A percentile compares a stretch with the other conserved stretches of the same genome.
Conservation (phyloP, 2,329 filamentous ascomycete species). For the Pseudogymnoascus sp. region DNA sequence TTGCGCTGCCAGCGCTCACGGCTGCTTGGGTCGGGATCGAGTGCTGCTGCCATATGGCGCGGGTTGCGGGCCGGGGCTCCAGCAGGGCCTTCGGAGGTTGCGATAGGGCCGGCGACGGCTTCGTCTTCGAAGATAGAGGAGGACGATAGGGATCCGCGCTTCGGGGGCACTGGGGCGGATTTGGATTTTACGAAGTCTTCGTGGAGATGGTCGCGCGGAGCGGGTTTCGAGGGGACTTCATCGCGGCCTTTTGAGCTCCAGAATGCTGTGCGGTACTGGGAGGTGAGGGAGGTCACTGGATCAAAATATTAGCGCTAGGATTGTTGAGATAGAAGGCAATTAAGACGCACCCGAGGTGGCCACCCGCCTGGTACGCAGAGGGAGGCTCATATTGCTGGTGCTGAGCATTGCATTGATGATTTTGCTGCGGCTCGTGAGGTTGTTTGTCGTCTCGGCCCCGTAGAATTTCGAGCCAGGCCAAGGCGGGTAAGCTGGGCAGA, state of each 20-base stretch:
- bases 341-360: slow-evolving; percentile 48
- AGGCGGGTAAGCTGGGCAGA: slow-evolving; percentile 5
- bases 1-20: slow-evolving; percentile 73
- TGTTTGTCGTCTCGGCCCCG: slow-evolving; percentile 4
- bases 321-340: slow-evolving; percentile 15
- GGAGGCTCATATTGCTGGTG: slow-evolving; percentile 51
- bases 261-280: slow-evolving; percentile 5
- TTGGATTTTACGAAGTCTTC: slow-evolving; percentile 46
- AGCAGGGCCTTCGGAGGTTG: not conserved
- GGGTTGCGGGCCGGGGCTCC: slow-evolving; percentile 34
- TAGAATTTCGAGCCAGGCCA: slow-evolving; percentile 3
- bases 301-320: slow-evolving; percentile 21
- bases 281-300: slow-evolving; percentile 21
- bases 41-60: slow-evolving; percentile 50
- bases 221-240: slow-evolving; percentile 18
- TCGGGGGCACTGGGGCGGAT: slow-evolving; percentile 31
- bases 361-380: slow-evolving; percentile 55
- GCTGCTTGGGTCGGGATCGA: slow-evolving; percentile 68
- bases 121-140: slow-evolving; percentile 47
- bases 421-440: not conserved
- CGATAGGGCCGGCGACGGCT: slow-evolving; percentile 25
- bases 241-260: slow-evolving; percentile 8
- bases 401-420: slow-evolving; percentile 9
- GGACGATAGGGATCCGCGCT: slow-evolving; percentile 38
- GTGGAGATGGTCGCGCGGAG: slow-evolving; percentile 51